Conservation (phyloP, 2,329 filamentous ascomycete genomes). For the Fonsecaea multimorphosa region DNA sequence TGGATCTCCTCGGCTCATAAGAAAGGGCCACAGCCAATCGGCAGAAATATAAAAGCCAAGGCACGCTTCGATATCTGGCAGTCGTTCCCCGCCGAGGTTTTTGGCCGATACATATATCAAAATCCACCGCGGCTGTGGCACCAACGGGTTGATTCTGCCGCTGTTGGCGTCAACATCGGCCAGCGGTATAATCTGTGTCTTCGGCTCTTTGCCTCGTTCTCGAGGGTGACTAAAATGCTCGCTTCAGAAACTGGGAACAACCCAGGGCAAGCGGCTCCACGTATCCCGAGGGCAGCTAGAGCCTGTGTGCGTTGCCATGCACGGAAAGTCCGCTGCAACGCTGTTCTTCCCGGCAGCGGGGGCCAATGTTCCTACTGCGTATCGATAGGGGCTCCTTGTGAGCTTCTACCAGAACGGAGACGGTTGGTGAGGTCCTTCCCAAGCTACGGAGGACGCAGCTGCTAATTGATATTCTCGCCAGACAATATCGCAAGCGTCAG, state of each 20-base stretch:
- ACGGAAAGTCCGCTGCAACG: conserved; percentile 6
- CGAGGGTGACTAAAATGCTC: not conserved
- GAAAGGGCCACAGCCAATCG: no score
- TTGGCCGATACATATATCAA: no score
- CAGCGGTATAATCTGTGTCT: no score
- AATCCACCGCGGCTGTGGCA: no score
- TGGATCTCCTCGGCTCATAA: no score
- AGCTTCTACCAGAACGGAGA: not conserved
- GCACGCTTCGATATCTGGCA: no score
- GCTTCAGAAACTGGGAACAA: not conserved
- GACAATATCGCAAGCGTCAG: not conserved
- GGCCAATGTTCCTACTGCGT: not conserved
- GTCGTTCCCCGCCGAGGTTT: no score
- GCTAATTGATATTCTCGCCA: not conserved
- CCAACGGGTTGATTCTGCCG: no score
- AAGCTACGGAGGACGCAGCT: not conserved
- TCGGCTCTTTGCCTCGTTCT: no score
- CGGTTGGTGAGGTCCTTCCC: not conserved
- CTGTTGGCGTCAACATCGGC: no score
- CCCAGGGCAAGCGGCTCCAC: not conserved
- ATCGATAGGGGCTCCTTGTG: not conserved
- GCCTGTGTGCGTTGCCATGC: not conserved
- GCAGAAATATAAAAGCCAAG: no score
- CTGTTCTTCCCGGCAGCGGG: not conserved
- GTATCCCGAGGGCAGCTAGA: not conserved